Percentiles rank a stretch among this genome's conserved stretches.
Evolutionary conservation across 306 rosid genomes (phyloP).

Genomic region (Adenanthera pavonina): DNA sequence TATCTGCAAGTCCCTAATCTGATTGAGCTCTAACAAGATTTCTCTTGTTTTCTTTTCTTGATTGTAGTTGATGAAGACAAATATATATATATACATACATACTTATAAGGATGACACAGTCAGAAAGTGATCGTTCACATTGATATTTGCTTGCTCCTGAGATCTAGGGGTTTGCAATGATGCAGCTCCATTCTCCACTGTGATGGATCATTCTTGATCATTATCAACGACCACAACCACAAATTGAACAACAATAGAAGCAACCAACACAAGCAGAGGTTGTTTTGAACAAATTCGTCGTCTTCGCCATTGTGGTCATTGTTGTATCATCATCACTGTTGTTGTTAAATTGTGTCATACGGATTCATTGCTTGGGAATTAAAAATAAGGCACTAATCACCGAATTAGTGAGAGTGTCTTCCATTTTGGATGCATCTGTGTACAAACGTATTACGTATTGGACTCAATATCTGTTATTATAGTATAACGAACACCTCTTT

Average conservation of each 20-base stretch:
- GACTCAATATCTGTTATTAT: no score
- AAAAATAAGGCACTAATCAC: neutral
- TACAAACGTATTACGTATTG: no score
- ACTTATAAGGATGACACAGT: slow-evolving; percentile 35
- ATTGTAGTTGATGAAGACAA: slow-evolving; percentile 35
- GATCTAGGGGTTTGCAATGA: slow-evolving; percentile 38
- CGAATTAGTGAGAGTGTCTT: neutral
- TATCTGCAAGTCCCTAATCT: slow-evolving; percentile 10
- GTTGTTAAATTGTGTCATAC: neutral
- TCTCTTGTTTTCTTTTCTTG: neutral
- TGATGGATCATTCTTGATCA: slow-evolving; percentile 36
- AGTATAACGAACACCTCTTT: no score
- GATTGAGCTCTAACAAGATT: slow-evolving; percentile 15
- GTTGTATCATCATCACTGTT: neutral
- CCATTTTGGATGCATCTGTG: no score
- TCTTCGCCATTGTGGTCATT: slow-evolving; percentile 10
- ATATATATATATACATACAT: slow-evolving; percentile 5
- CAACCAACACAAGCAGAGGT: slow-evolving; percentile 31
- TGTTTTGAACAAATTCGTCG: neutral
- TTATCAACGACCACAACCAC: slow-evolving; percentile 24
- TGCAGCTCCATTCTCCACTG: slow-evolving; percentile 42
- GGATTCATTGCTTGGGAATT: slow-evolving; percentile 37
- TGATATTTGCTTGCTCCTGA: slow-evolving; percentile 33
- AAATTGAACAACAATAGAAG: slow-evolving; percentile 32
- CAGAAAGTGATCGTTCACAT: neutral